Evolutionary conservation across 257 asterid genomes (phyloP), one percentile per base, ranked within the genome.

Genomic region (Galeopsis tetrahit): DNA sequence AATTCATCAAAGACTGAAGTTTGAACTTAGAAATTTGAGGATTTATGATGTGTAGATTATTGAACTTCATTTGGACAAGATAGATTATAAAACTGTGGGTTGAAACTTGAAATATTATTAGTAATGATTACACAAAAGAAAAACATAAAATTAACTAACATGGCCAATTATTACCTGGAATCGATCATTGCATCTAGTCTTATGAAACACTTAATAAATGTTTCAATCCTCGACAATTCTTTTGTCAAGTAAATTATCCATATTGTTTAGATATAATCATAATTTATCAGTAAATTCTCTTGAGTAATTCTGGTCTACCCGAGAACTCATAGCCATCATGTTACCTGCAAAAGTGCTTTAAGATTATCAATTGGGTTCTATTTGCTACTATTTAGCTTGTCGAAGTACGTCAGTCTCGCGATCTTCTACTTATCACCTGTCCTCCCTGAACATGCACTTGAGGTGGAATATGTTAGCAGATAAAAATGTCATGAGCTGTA

Each of bases 211-310:
- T 21, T 21, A 21, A 21, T 21, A 21, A 21, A 21, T 21, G 28
- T 21, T 21, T 21, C 28, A 21, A 21, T 7, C 6, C 6, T 13
- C 5, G 17, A 14, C 32, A 14, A 14, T 14, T 52, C 5, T n/a
- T 39, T 39, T 40, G 11, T 7, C 46, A 8, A 4, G 46, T 10
- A 10, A 62, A 0, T 48, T 9, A 5, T 32, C 32, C 58, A 48
- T 58, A 28, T 48, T 72, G 63, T 62, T 72, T 7, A 62, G 55
- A 46, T 46, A 46, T 46, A 46, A 46, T 10, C 52, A 14, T 15
- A 17, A 28, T 9, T 8, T 40, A 63, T 52, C 58, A 39, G 36
- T 52, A 8, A 63, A 31, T 52, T 53, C 28, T 39, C 35, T 44
- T 1, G 5, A 63, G 3, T 11, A 35, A 15, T 31, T 4, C 35